These are phyloP conservation scores for Phaeoacremonium minimum DNA, from an alignment of 2,329 filamentous ascomycete species.

Conservation along the genomic window DNA sequence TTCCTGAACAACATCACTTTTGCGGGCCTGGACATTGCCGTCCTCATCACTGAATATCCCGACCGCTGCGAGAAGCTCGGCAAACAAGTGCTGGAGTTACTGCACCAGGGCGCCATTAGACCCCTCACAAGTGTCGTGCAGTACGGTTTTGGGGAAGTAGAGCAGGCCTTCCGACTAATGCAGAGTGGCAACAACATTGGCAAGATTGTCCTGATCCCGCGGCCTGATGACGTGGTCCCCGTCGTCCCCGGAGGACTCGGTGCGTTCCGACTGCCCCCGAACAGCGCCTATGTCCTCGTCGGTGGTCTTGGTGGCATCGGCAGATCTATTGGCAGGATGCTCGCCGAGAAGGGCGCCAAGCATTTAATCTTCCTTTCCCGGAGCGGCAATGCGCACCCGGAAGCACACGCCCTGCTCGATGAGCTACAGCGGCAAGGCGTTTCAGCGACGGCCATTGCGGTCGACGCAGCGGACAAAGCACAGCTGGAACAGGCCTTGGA, in stretches of 20 bases:
- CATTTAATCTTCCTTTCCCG: slow-evolving; percentile 23
- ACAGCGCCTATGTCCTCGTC: slow-evolving; percentile 24
- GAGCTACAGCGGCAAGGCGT: slow-evolving; percentile 17
- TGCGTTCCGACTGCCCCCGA: background rate
- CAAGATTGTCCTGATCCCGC: slow-evolving; percentile 30
- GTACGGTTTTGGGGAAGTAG: slow-evolving; percentile 19
- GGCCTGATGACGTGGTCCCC: slow-evolving; percentile 12
- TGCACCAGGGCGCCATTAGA: slow-evolving; percentile 1
- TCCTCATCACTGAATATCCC: background rate
- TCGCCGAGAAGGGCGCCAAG: slow-evolving; percentile 22
- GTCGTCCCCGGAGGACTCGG: slow-evolving; percentile 7
- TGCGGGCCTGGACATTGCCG: slow-evolving; percentile 26
- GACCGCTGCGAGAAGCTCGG: background rate
- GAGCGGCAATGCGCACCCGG: slow-evolving; percentile 14
- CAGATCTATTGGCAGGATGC: slow-evolving; percentile 19
- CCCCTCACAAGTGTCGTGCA: slow-evolving; percentile 11
- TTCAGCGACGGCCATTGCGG: slow-evolving; percentile 16
- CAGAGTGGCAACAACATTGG: slow-evolving; percentile 6
- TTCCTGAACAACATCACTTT: slow-evolving; percentile 10
- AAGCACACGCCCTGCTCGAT: slow-evolving; percentile 10
- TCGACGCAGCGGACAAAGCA: slow-evolving; percentile 20
- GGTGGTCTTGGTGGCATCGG: slow-evolving; percentile 29
- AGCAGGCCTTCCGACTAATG: slow-evolving; percentile 32
- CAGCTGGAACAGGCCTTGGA: slow-evolving; percentile 20
- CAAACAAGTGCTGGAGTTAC: background rate